These are phyloP conservation scores for Phytophthora sansomeana DNA, from an alignment of 352 stramenopile genomes.

Conservation along the genomic window DNA sequence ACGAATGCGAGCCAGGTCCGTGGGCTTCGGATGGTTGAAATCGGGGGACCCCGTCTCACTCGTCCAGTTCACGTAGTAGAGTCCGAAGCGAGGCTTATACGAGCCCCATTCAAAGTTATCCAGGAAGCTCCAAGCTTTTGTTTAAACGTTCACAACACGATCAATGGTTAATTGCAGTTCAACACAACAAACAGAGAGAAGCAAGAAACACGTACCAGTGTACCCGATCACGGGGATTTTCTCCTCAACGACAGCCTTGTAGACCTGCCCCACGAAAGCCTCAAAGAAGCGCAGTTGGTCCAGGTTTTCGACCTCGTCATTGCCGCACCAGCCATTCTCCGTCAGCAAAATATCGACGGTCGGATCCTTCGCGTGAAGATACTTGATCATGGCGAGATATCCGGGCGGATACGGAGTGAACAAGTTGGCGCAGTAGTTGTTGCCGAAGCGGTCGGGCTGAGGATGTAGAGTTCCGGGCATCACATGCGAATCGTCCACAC, in stretches of 20 bases:
- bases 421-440: conserved; percentile 47
- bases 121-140: conserved; percentile 43
- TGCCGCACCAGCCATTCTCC: conserved; percentile 59
- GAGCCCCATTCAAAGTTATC: conserved; percentile 61
- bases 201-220: too few relatives aligned
- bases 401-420: conserved; percentile 53
- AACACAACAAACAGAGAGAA: too few relatives aligned
- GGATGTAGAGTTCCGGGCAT: conserved; percentile 64
- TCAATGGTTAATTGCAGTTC: too few relatives aligned
- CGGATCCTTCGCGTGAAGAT: conserved; percentile 46
- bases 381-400: conserved; percentile 52
- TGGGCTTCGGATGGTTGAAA: conserved; percentile 36
- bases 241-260: conserved; percentile 49
- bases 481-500: conserved; percentile 53
- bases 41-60: conserved; percentile 33
- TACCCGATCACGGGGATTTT: conserved; percentile 45
- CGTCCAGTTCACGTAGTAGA: conserved; percentile 74
- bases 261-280: conserved; percentile 48
- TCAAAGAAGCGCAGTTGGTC: conserved; percentile 56
- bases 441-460: conserved; percentile 37
- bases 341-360: conserved; percentile 44
- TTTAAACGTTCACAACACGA: too few relatives aligned
- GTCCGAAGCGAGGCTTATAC: conserved; percentile 59
- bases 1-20: conserved; percentile 45
- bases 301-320: conserved; percentile 46